Base-by-base conservation (phyloP, 1,284 basidiomycete genomes). In the Rhodotorula sp. region DNA sequence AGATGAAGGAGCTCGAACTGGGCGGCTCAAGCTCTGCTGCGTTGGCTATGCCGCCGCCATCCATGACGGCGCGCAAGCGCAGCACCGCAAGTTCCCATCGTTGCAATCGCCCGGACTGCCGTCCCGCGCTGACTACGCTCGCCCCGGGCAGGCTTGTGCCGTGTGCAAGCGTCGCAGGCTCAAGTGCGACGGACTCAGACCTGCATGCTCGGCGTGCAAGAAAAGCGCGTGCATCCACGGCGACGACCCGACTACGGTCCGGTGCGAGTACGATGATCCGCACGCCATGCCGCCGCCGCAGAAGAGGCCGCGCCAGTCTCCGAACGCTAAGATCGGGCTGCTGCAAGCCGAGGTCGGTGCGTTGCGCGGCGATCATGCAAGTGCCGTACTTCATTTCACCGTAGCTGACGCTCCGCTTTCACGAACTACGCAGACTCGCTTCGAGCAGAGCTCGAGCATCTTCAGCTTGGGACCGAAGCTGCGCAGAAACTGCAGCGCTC, bases 331-430 rank as follows among this genome's bases (percentile, higher is more conserved):
- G 48, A 59, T 74, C 7, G 59, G 61, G 12, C 58, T 57, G 44
- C 61, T 74, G 19, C 67, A 74, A 25, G 66, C 61, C 10, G 63
- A 70, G 56, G 44, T 73, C 23, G 66, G 72, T 73, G 17, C 19
- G 73, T 53, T 12, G 17, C 14, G 13, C 23, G 10, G 5, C 8
- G 57, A 34, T 19, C 52, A 17, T n/a, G 16, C 16, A 16, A 3
- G 23, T 17, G 21, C 10, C 13, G 25, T 25, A 17, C 14, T 17
- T 21, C 27, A 16, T n/a, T 21, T 19, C 54, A 64, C 54, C 54
- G 14, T 27, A 57, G 16, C 54, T 64, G 14, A 64, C 34, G 34
- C 34, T 34, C 34, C 34, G 34, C 34, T 34, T 34, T 34, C 34
- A 34, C 34, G 34, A 34, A 34, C 34, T 34, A 34, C 34, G 34